Conservation (phyloP, 1,284 basidiomycete species). For the Trichosporon ovoides region DNA sequence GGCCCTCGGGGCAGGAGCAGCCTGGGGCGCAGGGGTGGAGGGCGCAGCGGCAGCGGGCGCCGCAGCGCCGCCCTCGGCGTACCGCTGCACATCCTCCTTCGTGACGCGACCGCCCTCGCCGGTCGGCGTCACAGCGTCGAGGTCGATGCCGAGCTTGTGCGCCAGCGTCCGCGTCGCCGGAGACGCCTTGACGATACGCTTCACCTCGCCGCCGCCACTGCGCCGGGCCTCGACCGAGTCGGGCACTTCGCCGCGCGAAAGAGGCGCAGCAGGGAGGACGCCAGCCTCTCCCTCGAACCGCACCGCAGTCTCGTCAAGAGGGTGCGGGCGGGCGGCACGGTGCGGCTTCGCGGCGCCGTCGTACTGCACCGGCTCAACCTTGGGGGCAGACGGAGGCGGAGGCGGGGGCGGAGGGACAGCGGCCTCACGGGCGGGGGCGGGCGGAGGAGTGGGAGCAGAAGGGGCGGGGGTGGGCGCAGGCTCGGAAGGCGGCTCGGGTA, state of each 20-base stretch:
- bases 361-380: not conserved
- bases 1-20: not conserved
- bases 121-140: slow-evolving; percentile 58
- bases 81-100: slow-evolving; percentile 57
- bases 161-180: slow-evolving; percentile 41
- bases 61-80: slow-evolving; percentile 7
- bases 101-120: slow-evolving; percentile 57
- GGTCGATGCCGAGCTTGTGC: slow-evolving; percentile 29
- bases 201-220: not conserved
- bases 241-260: slow-evolving; percentile 4
- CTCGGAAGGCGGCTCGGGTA: slow-evolving; percentile 5
- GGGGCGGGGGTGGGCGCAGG: not conserved
- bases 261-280: slow-evolving; percentile 30
- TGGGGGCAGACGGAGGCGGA: not conserved
- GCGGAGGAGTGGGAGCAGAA: not conserved
- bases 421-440: not conserved
- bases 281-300: slow-evolving; percentile 38
- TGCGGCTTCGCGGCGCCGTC: slow-evolving; percentile 2
- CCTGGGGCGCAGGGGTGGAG: not conserved
- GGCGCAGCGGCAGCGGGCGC: not conserved
- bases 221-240: slow-evolving; percentile 18
- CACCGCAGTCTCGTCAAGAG: slow-evolving; percentile 22
- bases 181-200: slow-evolving; percentile 30
- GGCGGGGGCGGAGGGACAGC: not conserved
- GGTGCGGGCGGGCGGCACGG: slow-evolving; percentile 17